These are phyloP conservation scores for Lepidium sativum DNA, from an alignment of 345 rosid genomes.

Conservation along the genomic window DNA sequence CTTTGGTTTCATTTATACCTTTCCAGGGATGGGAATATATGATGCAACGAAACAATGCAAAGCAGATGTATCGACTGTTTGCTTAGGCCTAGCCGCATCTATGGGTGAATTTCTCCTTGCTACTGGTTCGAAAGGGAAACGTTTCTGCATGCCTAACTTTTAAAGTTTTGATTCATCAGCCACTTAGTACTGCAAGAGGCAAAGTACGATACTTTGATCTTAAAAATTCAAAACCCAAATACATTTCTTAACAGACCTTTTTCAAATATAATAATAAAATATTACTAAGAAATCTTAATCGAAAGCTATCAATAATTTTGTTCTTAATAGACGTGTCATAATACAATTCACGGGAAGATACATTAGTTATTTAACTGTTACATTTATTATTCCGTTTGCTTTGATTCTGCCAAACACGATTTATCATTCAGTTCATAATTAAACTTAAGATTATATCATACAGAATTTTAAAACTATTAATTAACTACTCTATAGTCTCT, in stretches of 20 bases:
- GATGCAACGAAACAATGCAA: slow-evolving; percentile 94
- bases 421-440: no score
- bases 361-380: background rate
- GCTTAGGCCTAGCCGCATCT: slow-evolving; percentile 89
- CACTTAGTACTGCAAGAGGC: slow-evolving; percentile 83
- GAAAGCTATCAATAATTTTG: no score
- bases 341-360: background rate
- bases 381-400: background rate
- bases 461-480: no score
- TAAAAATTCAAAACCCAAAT: no score
- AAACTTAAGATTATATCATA: no score
- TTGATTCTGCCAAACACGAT: no score
- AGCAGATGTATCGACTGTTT: slow-evolving; percentile 94
- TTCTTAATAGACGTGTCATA: background rate
- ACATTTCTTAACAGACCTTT: no score
- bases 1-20: background rate
- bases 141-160: slow-evolving; percentile 95
- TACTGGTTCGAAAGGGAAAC: slow-evolving; percentile 83
- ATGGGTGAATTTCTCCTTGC: slow-evolving; percentile 91
- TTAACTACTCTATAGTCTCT: no score
- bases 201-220: slow-evolving; percentile 37
- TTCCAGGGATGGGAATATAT: slow-evolving; percentile 79
- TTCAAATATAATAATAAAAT: no score
- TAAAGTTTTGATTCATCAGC: slow-evolving; percentile 92
- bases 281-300: no score